Conservation (phyloP, 2,329 filamentous ascomycete species). For the Fusarium sp. region DNA sequence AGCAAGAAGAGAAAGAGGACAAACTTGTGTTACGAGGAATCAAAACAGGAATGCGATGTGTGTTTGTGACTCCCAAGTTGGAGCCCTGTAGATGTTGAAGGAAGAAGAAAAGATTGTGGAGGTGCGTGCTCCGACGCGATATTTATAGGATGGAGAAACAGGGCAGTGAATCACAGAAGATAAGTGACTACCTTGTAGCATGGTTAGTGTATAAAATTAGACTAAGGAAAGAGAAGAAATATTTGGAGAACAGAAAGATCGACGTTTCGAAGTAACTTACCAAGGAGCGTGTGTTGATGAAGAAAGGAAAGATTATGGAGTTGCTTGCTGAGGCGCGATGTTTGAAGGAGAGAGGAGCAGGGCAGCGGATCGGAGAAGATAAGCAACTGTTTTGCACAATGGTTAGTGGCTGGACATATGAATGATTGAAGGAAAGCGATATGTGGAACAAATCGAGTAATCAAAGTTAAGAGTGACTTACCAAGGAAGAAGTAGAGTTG, state of each 20-base stretch:
- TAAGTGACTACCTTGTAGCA: not conserved
- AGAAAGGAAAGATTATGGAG: no score
- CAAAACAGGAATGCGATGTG: not conserved
- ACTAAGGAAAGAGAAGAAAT: not conserved
- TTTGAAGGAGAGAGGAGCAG: no score
- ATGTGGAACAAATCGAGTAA: no score
- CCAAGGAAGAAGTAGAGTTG: not conserved
- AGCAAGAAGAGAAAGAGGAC: not conserved
- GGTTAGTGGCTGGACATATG: no score
- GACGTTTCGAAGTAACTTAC: not conserved
- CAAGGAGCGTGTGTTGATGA: not conserved
- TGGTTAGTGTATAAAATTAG: not conserved
- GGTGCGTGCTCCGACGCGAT: not conserved
- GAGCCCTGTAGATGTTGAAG: not conserved
- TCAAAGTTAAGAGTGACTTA: no score
- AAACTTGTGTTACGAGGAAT: not conserved
- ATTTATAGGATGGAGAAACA: not conserved
- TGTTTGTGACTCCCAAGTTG: constrained; percentile 1
- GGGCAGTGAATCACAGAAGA: not conserved
- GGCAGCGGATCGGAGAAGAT: no score
- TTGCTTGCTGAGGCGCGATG: no score
- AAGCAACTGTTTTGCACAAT: no score
- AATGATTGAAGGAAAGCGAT: no score
- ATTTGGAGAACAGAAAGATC: not conserved
- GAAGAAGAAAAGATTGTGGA: not conserved